Conservation (phyloP, 2,329 filamentous ascomycete species). For the Daldinia eschscholtzii region DNA sequence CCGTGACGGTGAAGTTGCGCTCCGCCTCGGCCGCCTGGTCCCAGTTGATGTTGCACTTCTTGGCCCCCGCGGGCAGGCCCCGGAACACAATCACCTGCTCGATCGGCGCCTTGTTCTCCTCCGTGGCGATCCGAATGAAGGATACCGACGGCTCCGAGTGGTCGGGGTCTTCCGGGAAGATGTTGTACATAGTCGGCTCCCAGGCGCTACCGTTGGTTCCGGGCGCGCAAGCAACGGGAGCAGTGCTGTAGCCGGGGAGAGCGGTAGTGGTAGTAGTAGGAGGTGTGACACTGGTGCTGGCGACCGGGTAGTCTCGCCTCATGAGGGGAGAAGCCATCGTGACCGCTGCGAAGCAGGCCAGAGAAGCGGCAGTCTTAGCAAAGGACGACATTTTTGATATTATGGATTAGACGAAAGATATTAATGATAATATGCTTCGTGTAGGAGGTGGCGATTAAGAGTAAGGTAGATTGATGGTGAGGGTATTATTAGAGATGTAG, state of each 20-base stretch:
- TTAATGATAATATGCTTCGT: not conserved
- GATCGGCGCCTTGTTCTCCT: constrained; percentile 38
- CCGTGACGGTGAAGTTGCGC: constrained; percentile 55
- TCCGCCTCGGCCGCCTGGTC: constrained; percentile 54
- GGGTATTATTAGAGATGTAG: constrained; percentile 21
- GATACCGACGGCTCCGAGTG: constrained; percentile 28
- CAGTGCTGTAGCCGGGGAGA: not conserved
- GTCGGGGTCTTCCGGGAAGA: constrained; percentile 37
- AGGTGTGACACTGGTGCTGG: constrained; percentile 11
- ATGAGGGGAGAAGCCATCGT: constrained; percentile 19
- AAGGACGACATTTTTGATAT: constrained; percentile 34
- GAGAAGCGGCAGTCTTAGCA: constrained; percentile 32
- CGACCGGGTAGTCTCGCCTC: constrained; percentile 3
- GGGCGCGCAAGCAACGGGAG: constrained; percentile 20
- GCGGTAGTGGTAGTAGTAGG: constrained; percentile 6
- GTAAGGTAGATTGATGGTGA: not conserved
- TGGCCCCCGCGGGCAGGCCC: constrained; percentile 50
- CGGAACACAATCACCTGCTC: constrained; percentile 54
- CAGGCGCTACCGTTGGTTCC: constrained; percentile 30
- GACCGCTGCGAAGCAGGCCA: constrained; percentile 34
- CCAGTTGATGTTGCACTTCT: constrained; percentile 51
- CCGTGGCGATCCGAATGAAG: constrained; percentile 30
- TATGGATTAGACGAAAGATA: constrained; percentile 16
- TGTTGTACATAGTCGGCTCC: constrained; percentile 46
- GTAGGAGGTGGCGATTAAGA: constrained; percentile 10